Evolutionary conservation across 1,284 basidiomycete species (phyloP).

Genomic region (Ceratobasidium sp.): DNA sequence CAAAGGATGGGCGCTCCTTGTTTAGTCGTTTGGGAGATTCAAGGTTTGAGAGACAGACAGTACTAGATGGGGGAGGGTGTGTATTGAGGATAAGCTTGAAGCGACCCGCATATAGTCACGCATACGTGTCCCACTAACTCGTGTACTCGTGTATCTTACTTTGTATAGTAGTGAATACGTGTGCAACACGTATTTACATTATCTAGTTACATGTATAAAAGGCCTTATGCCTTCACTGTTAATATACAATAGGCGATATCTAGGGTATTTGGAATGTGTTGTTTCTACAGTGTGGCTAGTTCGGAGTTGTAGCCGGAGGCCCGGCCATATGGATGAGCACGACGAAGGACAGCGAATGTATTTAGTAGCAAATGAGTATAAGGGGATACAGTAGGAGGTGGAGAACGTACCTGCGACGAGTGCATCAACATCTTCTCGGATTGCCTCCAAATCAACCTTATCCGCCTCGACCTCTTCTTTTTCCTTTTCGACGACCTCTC

Average conservation of each 20-base stretch:
- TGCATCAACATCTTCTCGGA: constrained; percentile 51
- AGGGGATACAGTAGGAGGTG: neutral
- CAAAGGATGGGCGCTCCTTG: too few species aligned
- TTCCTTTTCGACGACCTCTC: constrained; percentile 32
- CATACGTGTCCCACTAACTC: too few species aligned
- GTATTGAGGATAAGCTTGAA: too few species aligned
- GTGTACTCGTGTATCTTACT: too few species aligned
- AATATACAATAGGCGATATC: too few species aligned
- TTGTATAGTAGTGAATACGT: too few species aligned
- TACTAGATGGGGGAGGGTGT: constrained; percentile 46
- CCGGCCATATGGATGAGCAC: neutral
- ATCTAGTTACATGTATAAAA: too few species aligned
- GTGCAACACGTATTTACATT: too few species aligned
- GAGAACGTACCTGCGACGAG: constrained; percentile 51
- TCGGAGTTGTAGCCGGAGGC: constrained; percentile 33
- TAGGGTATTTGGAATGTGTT: too few species aligned
- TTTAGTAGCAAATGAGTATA: neutral
- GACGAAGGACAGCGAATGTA: neutral
- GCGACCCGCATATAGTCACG: too few species aligned
- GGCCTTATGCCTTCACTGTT: too few species aligned
- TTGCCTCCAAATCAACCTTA: constrained; percentile 44
- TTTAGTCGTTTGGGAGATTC: constrained; percentile 32
- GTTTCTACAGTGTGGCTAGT: too few species aligned
- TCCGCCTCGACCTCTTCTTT: constrained; percentile 23
- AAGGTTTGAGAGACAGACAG: constrained; percentile 41